Evolutionary conservation across 2,329 filamentous ascomycete species (phyloP).

Genomic region (Exophiala aquamarina): DNA sequence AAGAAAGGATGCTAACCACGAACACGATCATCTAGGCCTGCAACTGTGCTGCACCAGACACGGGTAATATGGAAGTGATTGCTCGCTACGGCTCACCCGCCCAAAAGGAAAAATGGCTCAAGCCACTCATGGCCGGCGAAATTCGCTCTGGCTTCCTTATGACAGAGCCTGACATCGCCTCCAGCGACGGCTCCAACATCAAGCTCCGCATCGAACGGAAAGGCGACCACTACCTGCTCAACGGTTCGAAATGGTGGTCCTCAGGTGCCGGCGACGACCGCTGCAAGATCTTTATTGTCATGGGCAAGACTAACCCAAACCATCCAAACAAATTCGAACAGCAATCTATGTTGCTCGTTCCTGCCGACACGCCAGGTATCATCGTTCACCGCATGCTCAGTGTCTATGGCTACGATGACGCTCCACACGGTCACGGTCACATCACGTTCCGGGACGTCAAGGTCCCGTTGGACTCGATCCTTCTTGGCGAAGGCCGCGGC

Average conservation of each 20-base stretch:
- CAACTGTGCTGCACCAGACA: slow-evolving; percentile 89
- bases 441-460: slow-evolving; percentile 85
- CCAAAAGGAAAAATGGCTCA: slow-evolving; percentile 82
- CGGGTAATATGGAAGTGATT: slow-evolving; percentile 92
- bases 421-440: slow-evolving; percentile 95
- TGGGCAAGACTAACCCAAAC: slow-evolving; percentile 82
- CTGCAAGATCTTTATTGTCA: slow-evolving; percentile 90
- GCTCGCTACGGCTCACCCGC: slow-evolving; percentile 81
- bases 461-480: slow-evolving; percentile 81
- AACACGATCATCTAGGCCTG: slow-evolving; percentile 63
- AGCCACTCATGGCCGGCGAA: slow-evolving; percentile 75
- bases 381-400: slow-evolving; percentile 91
- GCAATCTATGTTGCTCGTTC: slow-evolving; percentile 91
- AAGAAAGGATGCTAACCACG: too few relatives aligned
- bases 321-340: slow-evolving; percentile 79
- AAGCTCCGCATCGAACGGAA: slow-evolving; percentile 77
- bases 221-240: slow-evolving; percentile 87
- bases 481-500: slow-evolving; percentile 87
- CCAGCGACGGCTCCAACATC: slow-evolving; percentile 92
- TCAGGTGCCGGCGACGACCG: slow-evolving; percentile 89
- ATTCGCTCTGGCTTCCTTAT: slow-evolving; percentile 89
- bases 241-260: slow-evolving; percentile 99
- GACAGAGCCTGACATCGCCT: slow-evolving; percentile 87
- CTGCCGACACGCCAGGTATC: slow-evolving; percentile 76
- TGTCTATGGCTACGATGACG: slow-evolving; percentile 95